phyloP scores from a whole-genome alignment of 495 filamentous ascomycete genomes.

The Bryoglossum gracile region DNA sequence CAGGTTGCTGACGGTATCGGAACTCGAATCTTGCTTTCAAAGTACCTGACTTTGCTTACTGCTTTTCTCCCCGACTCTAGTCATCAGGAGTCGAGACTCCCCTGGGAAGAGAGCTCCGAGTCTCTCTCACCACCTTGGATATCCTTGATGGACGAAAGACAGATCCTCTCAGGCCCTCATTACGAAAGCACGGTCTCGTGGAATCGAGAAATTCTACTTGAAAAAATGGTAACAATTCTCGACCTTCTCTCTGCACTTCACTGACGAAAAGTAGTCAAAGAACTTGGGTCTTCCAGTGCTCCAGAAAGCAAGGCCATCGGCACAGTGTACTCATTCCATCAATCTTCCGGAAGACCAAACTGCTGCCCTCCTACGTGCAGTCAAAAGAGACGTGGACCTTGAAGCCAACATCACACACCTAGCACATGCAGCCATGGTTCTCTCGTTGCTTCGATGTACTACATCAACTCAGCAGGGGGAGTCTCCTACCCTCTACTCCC shows the following conservation, averaged over 20 bases:
- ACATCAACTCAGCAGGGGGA: not conserved
- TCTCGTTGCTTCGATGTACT: constrained; percentile 3
- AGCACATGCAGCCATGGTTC: constrained; percentile 14
- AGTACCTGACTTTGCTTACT: constrained; percentile 6
- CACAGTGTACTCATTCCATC: constrained; percentile 6
- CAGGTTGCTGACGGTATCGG: constrained; percentile 17
- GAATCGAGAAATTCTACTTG: constrained; percentile 8
- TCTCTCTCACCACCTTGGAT: constrained; percentile 15
- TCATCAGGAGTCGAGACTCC: not conserved
- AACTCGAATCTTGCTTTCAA: constrained; percentile 7
- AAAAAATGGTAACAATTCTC: constrained; percentile 7
- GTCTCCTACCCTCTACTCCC: constrained; percentile 6
- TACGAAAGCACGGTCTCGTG: not conserved
- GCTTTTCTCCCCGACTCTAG: not conserved
- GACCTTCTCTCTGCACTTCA: not conserved
- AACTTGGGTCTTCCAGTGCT: constrained; percentile 10
- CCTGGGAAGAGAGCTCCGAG: constrained; percentile 10
- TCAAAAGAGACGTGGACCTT: constrained; percentile 1
- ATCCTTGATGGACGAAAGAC: not conserved
- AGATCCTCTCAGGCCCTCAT: constrained; percentile 1
- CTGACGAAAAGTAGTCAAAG: not conserved
- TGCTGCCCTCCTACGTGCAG: not conserved
- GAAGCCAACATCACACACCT: constrained; percentile 16
- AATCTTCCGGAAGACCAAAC: constrained; percentile 3
- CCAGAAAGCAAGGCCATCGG: not conserved